Conservation (phyloP, 2,329 filamentous ascomycete genomes). For the Neofusicoccum laricinum region DNA sequence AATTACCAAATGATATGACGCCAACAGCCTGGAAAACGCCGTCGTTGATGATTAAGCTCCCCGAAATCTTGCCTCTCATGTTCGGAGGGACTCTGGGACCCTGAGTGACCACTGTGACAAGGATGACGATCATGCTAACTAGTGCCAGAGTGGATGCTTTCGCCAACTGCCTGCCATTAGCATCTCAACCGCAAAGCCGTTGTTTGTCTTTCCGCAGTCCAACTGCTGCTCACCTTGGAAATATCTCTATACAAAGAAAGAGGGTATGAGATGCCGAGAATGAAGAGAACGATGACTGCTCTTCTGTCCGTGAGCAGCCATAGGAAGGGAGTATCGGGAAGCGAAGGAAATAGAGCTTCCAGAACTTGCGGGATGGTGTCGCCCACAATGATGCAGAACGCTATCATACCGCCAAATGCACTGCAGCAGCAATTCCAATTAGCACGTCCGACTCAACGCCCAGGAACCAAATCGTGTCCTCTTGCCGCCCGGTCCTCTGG, state of each 20-base stretch:
- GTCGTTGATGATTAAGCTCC: slow-evolving; percentile 72
- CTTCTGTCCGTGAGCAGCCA: slow-evolving; percentile 78
- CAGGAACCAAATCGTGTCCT: background rate
- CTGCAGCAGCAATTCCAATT: slow-evolving; percentile 25
- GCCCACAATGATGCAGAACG: slow-evolving; percentile 95
- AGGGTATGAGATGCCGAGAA: slow-evolving; percentile 82
- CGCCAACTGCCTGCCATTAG: slow-evolving; percentile 61
- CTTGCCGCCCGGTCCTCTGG: background rate
- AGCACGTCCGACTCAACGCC: background rate
- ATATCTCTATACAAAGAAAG: slow-evolving; percentile 94
- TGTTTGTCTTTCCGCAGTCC: background rate
- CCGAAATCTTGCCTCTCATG: slow-evolving; percentile 67
- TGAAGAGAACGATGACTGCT: slow-evolving; percentile 83
- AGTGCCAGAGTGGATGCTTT: slow-evolving; percentile 94
- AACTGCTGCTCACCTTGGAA: slow-evolving; percentile 66
- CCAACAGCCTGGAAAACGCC: slow-evolving; percentile 95
- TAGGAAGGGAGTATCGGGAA: slow-evolving; percentile 70
- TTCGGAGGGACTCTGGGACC: slow-evolving; percentile 71
- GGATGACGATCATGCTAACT: slow-evolving; percentile 87
- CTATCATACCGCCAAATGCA: slow-evolving; percentile 97
- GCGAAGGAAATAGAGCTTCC: slow-evolving; percentile 72
- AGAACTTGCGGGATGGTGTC: slow-evolving; percentile 94
- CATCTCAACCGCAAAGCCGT: background rate
- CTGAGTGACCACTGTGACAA: slow-evolving; percentile 83
- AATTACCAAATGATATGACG: slow-evolving; percentile 82